These are phyloP conservation scores for Mycena vulgaris DNA, from an alignment of 768 basidiomycete species.

Conservation along the genomic window DNA sequence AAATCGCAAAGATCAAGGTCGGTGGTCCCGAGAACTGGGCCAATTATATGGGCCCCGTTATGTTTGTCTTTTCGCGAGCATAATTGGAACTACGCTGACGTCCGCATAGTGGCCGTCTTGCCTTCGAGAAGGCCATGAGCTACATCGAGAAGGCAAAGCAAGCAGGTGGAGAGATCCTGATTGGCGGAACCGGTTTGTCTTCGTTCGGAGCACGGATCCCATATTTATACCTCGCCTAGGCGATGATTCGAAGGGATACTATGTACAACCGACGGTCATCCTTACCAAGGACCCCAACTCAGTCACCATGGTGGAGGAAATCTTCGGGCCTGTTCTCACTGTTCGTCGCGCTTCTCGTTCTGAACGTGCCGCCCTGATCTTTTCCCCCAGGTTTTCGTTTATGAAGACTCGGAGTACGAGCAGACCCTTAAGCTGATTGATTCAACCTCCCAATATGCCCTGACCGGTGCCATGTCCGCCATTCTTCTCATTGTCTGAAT, in stretches of 20 bases:
- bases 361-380: not conserved
- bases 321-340: constrained; percentile 97
- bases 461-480: constrained; percentile 95
- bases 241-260: constrained; percentile 94
- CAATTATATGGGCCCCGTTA: constrained; percentile 97
- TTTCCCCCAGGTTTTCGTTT: constrained; percentile 82
- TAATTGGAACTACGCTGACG: constrained; percentile 9
- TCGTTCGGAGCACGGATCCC: not conserved
- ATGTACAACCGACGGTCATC: constrained; percentile 95
- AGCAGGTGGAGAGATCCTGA: constrained; percentile 90
- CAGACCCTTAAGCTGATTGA: constrained; percentile 91
- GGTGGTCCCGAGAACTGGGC: constrained; percentile 82
- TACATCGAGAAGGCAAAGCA: constrained; percentile 92
- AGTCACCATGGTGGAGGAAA: constrained; percentile 93
- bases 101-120: constrained; percentile 76
- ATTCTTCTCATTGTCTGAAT: not conserved
- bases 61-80: constrained; percentile 64
- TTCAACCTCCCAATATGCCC: constrained; percentile 86
- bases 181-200: constrained; percentile 82
- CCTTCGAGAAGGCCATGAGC: constrained; percentile 88
- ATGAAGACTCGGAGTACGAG: constrained; percentile 89
- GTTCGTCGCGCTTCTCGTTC: constrained; percentile 56
- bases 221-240: constrained; percentile 54
- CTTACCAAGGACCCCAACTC: constrained; percentile 91
- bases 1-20: constrained; percentile 89